Base-by-base conservation (phyloP, 441 rosid genomes). In the Corymbia citriodora region DNA sequence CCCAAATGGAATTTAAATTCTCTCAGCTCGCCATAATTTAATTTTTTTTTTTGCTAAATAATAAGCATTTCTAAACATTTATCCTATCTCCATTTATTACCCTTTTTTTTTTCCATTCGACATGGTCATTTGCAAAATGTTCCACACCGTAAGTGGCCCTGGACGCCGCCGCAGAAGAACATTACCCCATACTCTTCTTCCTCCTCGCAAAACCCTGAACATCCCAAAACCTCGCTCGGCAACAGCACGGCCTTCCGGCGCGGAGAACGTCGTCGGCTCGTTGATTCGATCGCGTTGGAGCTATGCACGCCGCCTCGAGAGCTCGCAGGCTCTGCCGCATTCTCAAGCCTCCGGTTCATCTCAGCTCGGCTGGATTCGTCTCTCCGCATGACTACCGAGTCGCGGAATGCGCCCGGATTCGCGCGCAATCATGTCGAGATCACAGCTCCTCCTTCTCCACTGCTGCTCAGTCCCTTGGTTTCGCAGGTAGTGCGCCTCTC, bases 291-390 rank as follows among this genome's bases (percentile, higher is more conserved):
- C 52, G 52, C 50, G 85, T 5, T 52, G 85, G 14, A 79, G 91
- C 92, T 55, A 96, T 96, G 99, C 96, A 92, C 79, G 90, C 92
- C 55, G 89, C 95, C 88, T 91, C 95, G 8, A 94, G 70, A 83
- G 92, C 95, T 55, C 94, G 96, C 59, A 92, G 95, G 87, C 53
- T 96, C 92, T 59, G 91, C 89, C 90, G 94, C 89, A 48, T 91
- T 89, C 86, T 94, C 79, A 95, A 93, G 90, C 91, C 94, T 57
- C 90, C 88, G 86, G 5, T 89, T 16, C 83, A 36, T 82, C 52
- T 88, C 88, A 21, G 92, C 92, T 55, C 94, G 4, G 88, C 92
- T 90, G 92, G 93, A 23, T 55, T 92, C 55, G 31, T 91, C 86
- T 49, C 93, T 83, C 87, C 94, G 86, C 82, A 91, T 82, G 88